A percentile compares a stretch with the other conserved stretches of the same genome.
phyloP scores from a whole-genome alignment of 2,329 filamentous ascomycete species.

The Neofusicoccum cordaticola region DNA sequence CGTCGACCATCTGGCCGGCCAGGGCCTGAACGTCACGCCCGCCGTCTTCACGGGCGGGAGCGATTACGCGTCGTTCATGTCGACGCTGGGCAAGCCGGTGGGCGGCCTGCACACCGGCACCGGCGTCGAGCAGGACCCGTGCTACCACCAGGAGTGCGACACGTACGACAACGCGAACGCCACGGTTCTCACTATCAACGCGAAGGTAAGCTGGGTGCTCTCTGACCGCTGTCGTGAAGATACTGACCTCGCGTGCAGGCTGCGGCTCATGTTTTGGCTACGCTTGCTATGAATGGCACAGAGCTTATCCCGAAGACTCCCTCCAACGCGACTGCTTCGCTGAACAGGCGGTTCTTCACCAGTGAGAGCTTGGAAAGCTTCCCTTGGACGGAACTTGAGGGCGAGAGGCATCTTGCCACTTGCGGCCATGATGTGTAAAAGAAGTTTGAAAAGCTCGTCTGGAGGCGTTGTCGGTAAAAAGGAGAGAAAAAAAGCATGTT shows the following conservation, averaged over 20 bases:
- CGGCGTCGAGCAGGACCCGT: constrained; percentile 30
- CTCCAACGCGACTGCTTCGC: constrained; percentile 31
- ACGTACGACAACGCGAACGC: constrained; percentile 33
- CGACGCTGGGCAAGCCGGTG: constrained; percentile 34
- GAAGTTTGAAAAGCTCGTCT: neutral
- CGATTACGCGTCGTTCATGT: constrained; percentile 34
- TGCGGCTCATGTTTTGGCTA: constrained; percentile 35
- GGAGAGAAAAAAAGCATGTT: too few relatives aligned
- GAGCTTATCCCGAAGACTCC: constrained; percentile 36
- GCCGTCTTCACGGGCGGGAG: constrained; percentile 32
- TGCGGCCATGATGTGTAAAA: constrained; percentile 32
- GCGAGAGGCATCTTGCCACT: constrained; percentile 29
- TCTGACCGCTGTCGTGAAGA: too few relatives aligned
- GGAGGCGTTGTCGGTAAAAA: too few relatives aligned
- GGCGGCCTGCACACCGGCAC: constrained; percentile 37
- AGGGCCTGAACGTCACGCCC: constrained; percentile 27
- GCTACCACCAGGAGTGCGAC: constrained; percentile 39
- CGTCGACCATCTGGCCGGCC: constrained; percentile 27
- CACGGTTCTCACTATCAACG: constrained; percentile 32
- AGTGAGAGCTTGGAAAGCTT: constrained; percentile 19
- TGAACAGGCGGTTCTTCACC: constrained; percentile 26
- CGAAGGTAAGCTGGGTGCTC: constrained; percentile 22
- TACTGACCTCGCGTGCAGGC: constrained; percentile 14
- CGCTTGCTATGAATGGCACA: constrained; percentile 30
- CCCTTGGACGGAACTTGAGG: constrained; percentile 25